Evolutionary conservation across 2,329 filamentous ascomycete species (phyloP).

Genomic region (Clathrospora elynae): DNA sequence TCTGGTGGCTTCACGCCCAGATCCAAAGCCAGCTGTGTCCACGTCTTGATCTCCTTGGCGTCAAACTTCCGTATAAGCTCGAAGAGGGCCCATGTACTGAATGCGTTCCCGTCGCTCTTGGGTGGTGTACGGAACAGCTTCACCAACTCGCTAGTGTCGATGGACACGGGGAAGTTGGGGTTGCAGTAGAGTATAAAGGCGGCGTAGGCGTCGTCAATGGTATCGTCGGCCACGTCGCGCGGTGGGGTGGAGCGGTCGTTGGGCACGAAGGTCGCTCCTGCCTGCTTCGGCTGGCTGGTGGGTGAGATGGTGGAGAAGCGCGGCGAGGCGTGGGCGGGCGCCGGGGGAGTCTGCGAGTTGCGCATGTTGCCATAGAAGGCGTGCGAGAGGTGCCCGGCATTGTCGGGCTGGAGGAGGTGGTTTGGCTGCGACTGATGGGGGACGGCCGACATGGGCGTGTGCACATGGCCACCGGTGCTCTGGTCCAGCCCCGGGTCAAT

Average conservation of each 20-base stretch:
- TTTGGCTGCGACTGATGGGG: conserved; percentile 33
- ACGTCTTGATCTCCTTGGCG: conserved; percentile 84
- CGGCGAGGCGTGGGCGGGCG: conserved; percentile 47
- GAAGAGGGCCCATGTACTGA: conserved; percentile 77
- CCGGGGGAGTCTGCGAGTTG: conserved; percentile 45
- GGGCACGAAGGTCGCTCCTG: conserved; percentile 43
- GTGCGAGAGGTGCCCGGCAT: conserved; percentile 43
- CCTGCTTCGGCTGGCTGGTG: conserved; percentile 42
- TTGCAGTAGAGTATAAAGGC: conserved; percentile 90
- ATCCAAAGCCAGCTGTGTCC: conserved; percentile 83
- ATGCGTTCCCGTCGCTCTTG: conserved; percentile 84
- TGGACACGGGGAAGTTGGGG: conserved; percentile 72
- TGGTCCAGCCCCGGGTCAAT: conserved; percentile 47
- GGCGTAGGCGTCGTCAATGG: conserved; percentile 81
- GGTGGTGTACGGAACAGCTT: conserved; percentile 80
- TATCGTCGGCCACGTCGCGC: conserved; percentile 68
- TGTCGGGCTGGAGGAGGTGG: conserved; percentile 45
- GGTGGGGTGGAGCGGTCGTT: conserved; percentile 66
- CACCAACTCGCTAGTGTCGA: conserved; percentile 71
- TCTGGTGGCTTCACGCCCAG: conserved; percentile 87
- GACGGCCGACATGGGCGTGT: conserved; percentile 43
- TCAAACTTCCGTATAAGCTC: conserved; percentile 80
- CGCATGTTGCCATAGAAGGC: conserved; percentile 49
- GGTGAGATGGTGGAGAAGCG: conserved; percentile 47
- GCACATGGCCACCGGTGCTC: conserved; percentile 43